A percentile compares a stretch with the other conserved stretches of the same genome.
Conservation (phyloP, 2,329 filamentous ascomycete species). For the Botrytis hyacinthi region DNA sequence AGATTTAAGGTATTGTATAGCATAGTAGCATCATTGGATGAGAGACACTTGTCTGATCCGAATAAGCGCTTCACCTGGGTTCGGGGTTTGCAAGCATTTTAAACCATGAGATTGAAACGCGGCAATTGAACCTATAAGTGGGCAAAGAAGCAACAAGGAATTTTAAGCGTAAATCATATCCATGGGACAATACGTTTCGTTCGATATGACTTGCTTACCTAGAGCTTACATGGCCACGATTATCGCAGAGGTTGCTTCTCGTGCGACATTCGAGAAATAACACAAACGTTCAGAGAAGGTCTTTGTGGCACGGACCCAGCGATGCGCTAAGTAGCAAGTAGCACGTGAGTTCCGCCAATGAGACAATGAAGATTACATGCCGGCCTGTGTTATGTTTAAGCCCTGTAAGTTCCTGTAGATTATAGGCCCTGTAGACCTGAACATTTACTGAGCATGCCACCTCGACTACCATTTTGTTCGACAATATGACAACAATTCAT, state of each 20-base stretch:
- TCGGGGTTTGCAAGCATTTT: neutral
- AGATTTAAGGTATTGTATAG: neutral
- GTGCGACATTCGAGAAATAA: neutral
- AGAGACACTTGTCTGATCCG: neutral
- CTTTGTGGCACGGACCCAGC: neutral
- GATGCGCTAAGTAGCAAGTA: neutral
- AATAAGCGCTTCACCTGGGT: conserved; percentile 17
- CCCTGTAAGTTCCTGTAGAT: neutral
- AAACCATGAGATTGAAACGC: neutral
- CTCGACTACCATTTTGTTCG: neutral
- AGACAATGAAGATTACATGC: neutral
- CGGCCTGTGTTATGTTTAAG: too few species aligned
- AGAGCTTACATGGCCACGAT: conserved; percentile 12
- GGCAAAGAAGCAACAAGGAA: neutral
- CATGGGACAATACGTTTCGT: neutral
- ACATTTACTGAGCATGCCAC: neutral
- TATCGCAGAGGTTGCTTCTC: neutral
- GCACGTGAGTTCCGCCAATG: neutral
- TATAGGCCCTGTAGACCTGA: neutral
- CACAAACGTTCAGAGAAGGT: neutral
- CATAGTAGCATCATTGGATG: conserved; percentile 10
- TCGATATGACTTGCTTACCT: neutral
- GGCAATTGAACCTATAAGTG: conserved; percentile 6
- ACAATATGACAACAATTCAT: neutral
- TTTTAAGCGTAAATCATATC: neutral